Percentiles rank a stretch among this genome's conserved stretches.
These are phyloP conservation scores for Phytophthora uliginosa DNA, from an alignment of 352 stramenopile genomes.

Conservation along the genomic window DNA sequence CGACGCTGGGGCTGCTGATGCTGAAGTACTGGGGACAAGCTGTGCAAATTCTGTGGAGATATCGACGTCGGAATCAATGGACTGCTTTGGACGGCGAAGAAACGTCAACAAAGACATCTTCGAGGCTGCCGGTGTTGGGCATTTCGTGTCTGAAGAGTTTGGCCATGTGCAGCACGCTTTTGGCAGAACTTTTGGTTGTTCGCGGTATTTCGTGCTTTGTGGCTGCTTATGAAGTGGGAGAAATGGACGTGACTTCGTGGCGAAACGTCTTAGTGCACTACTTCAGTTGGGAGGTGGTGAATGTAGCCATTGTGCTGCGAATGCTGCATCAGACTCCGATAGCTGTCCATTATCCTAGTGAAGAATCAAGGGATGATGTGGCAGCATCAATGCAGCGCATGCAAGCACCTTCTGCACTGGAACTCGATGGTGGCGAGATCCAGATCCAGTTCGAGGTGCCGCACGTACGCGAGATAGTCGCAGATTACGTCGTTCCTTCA, in stretches of 20 bases:
- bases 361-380: neutral
- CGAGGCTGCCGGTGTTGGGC: slow-evolving; percentile 21
- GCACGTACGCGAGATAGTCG: slow-evolving; percentile 17
- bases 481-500: slow-evolving; percentile 31
- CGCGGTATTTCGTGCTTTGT: slow-evolving; percentile 21
- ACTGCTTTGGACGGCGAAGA: neutral
- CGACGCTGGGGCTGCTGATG: slow-evolving; percentile 30
- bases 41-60: slow-evolving; percentile 27
- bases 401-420: slow-evolving; percentile 8
- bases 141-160: slow-evolving; percentile 29
- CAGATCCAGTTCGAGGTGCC: slow-evolving; percentile 33
- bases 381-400: neutral
- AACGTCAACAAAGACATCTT: neutral
- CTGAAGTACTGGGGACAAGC: slow-evolving; percentile 30
- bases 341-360: slow-evolving; percentile 21
- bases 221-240: neutral
- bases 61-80: slow-evolving; percentile 23
- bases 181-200: slow-evolving; percentile 26
- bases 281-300: slow-evolving; percentile 26
- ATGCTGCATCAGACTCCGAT: slow-evolving; percentile 36
- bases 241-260: slow-evolving; percentile 19
- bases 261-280: slow-evolving; percentile 24
- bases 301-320: slow-evolving; percentile 22
- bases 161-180: slow-evolving; percentile 26
- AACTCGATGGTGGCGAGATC: slow-evolving; percentile 21